Conservation (phyloP, 75 land plant species). For the Ceratopteris richardii region DNA sequence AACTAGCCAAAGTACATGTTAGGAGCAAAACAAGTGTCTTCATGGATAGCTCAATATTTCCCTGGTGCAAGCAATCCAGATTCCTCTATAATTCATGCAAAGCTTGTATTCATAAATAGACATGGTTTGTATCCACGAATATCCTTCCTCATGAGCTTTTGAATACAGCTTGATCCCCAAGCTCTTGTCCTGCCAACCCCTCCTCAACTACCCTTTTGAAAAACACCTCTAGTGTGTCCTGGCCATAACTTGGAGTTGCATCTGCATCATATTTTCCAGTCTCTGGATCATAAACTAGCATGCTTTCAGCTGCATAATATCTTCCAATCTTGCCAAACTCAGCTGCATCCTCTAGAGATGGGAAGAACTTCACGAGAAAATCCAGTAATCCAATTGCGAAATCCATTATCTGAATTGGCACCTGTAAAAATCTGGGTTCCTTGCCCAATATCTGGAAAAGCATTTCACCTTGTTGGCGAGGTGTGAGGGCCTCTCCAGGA, state of each 20-base stretch:
- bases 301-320: slow-evolving; percentile 98
- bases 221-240: slow-evolving; percentile 86
- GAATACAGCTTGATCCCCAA: slow-evolving; percentile 86
- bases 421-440: slow-evolving; percentile 84
- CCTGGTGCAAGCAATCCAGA: no score
- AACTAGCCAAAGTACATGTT: no score
- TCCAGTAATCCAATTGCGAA: slow-evolving; percentile 78
- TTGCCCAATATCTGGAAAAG: slow-evolving; percentile 65
- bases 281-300: slow-evolving; percentile 74
- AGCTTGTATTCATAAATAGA: no score
- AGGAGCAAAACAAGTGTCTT: no score
- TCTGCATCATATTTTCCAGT: slow-evolving; percentile 82
- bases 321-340: slow-evolving; percentile 97
- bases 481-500: slow-evolving; percentile 89
- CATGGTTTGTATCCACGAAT: neutral
- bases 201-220: slow-evolving; percentile 71
- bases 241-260: slow-evolving; percentile 95
- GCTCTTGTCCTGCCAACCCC: slow-evolving; percentile 96
- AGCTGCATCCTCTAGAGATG: slow-evolving; percentile 78
- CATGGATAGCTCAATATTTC: no score
- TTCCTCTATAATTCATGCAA: no score
- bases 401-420: slow-evolving; percentile 89
- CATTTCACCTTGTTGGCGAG: slow-evolving; percentile 88
- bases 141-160: neutral
- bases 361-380: slow-evolving; percentile 69